Conservation (phyloP, 2,329 filamentous ascomycete genomes). For the Monilinia fructigena region DNA sequence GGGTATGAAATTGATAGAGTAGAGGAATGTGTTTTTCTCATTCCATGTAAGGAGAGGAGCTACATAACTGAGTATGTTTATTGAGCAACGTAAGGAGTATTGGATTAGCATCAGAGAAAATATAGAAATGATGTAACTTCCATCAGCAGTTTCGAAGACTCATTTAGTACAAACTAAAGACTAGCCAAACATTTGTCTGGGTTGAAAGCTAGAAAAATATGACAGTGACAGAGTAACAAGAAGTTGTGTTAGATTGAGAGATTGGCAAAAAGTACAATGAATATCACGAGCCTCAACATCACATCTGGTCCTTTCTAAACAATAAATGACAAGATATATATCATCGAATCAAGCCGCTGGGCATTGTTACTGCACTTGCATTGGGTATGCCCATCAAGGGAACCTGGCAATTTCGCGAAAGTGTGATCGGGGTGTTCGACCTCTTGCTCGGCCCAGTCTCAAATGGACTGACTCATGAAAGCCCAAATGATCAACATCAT, state of each 20-base stretch:
- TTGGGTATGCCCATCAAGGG: neutral
- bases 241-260: neutral
- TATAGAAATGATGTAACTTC: too few species aligned
- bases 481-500: conserved; percentile 4
- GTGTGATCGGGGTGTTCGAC: neutral
- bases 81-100: neutral
- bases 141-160: too few species aligned
- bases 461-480: neutral
- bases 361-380: conserved; percentile 4
- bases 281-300: neutral
- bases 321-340: neutral
- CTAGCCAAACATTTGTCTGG: too few species aligned
- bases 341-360: neutral
- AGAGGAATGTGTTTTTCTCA: neutral
- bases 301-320: neutral
- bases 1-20: neutral
- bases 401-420: neutral
- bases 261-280: neutral
- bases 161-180: too few species aligned
- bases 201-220: too few species aligned
- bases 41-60: neutral
- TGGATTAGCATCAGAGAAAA: neutral
- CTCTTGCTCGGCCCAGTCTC: neutral
- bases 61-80: neutral
- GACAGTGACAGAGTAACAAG: neutral